Evolutionary conservation across 192 early-diverging fungal species (phyloP), one percentile per base, ranked within the genome.

Genomic region (Rhizophagus clarus): DNA sequence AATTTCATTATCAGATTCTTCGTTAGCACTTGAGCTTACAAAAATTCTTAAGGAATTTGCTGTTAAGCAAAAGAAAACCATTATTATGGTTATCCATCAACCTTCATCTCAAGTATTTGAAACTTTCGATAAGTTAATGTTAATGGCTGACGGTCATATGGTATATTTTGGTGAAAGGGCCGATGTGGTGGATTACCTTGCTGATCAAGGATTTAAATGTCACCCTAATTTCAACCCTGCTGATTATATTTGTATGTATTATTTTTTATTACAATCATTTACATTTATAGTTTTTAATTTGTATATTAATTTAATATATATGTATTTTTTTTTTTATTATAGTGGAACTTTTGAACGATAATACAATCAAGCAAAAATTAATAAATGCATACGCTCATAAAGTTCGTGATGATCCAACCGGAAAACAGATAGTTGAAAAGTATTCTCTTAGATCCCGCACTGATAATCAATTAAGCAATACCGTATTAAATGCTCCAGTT

Each of bases 11-110:
- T 12, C 24, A 76, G 74, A 76, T 63, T 76, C 74, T 11, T 76
- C 74, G 14, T 31, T 76, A 9, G 74, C 74, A 11, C 29, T 76
- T n/a, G 74, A 76, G 11, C 37, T 76, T 24, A 24, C 26, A 62
- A 61, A 42, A 5, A 76, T 62, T 42, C 24, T 76, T n/a, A 76
- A 76, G 45, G 74, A 62, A 62, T 34, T 76, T 10, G 61, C 74
- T 15, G 26, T 20, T 4, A 31, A 76, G 7, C 74, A 63, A 37
- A 10, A 17, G 86, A 91, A 83, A 86, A 94, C 85, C 12, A 89
- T 96, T 14, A 85, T 98, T 26, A 92, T 95, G 84, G 95, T 94
- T 10, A 95, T 98, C 76, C 97, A 98, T 81, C 96, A 97, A 83
- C 97, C 97, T 28, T 88, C 90, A 61, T 93, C 92, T 5, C 91